A percentile compares a stretch with the other conserved stretches of the same genome.
Conservation (phyloP, 345 rosid genomes). For the Salix purpurea region DNA sequence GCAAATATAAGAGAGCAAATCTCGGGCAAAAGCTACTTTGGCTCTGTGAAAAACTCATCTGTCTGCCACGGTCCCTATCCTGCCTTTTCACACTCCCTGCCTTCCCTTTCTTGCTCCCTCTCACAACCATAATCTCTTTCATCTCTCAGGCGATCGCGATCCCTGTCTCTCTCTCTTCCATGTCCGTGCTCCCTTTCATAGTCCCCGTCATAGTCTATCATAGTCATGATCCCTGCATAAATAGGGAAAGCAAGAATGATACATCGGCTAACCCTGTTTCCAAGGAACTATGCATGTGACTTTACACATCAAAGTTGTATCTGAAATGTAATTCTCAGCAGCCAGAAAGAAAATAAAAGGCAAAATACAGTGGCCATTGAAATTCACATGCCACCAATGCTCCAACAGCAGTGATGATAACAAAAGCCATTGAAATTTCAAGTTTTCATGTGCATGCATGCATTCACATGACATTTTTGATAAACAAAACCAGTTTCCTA, state of each 20-base stretch:
- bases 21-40: slow-evolving; percentile 31
- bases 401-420: background rate
- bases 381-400: background rate
- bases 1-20: background rate
- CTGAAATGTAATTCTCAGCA: background rate
- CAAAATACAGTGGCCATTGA: background rate
- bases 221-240: slow-evolving; percentile 50
- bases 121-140: slow-evolving; percentile 71
- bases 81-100: slow-evolving; percentile 66
- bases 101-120: slow-evolving; percentile 74
- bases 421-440: background rate
- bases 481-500: background rate
- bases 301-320: background rate
- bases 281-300: background rate
- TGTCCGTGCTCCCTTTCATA: slow-evolving; percentile 22
- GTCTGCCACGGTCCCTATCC: slow-evolving; percentile 63
- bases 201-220: slow-evolving; percentile 39
- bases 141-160: slow-evolving; percentile 59
- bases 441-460: background rate
- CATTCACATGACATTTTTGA: background rate
- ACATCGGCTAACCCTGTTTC: background rate
- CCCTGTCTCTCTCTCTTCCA: slow-evolving; percentile 41
- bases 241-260: slow-evolving; percentile 3
- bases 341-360: background rate
- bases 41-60: slow-evolving; percentile 64